phyloP scores from a whole-genome alignment of 495 filamentous ascomycete species.

The Jackrogersella minutella region DNA sequence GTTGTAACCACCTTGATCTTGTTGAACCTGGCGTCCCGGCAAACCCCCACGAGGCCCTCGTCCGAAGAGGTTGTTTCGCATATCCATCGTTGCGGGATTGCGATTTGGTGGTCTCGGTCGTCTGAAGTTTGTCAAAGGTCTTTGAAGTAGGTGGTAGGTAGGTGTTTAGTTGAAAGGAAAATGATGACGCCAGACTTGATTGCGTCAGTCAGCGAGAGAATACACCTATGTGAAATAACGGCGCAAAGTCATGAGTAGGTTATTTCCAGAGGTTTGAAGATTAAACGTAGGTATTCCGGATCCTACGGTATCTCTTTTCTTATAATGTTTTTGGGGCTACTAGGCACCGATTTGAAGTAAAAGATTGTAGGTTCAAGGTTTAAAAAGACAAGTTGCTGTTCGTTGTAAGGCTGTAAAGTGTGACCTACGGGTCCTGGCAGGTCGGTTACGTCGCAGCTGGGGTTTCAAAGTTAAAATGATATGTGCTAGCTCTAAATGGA shows the following conservation, averaged over 20 bases:
- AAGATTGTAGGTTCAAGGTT: background rate
- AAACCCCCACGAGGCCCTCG: slow-evolving; percentile 44
- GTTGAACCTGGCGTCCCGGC: slow-evolving; percentile 44
- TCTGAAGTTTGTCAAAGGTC: background rate
- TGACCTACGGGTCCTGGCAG: background rate
- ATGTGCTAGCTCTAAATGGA: slow-evolving; percentile 6
- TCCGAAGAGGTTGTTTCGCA: slow-evolving; percentile 53
- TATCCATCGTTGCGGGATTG: slow-evolving; percentile 44
- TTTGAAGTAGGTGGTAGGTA: no score
- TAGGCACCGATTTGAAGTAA: no score
- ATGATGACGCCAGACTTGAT: background rate
- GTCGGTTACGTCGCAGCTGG: slow-evolving; percentile 37
- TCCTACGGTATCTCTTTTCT: slow-evolving; percentile 10
- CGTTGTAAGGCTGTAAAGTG: slow-evolving; percentile 5
- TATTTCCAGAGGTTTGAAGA: no score
- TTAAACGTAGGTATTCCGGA: slow-evolving; percentile 6
- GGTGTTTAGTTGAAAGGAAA: background rate
- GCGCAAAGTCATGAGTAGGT: background rate
- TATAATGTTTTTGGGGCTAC: background rate
- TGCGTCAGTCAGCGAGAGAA: background rate
- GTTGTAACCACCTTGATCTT: slow-evolving; percentile 33
- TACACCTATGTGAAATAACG: slow-evolving; percentile 1
- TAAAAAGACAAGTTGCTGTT: slow-evolving; percentile 20
- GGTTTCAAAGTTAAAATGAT: slow-evolving; percentile 19
- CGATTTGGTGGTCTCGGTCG: background rate